Percentiles rank a stretch among this genome's conserved stretches.
Evolutionary conservation across 805 yeast genomes (phyloP).

Genomic region (Scheffersomyces coipomensis): DNA sequence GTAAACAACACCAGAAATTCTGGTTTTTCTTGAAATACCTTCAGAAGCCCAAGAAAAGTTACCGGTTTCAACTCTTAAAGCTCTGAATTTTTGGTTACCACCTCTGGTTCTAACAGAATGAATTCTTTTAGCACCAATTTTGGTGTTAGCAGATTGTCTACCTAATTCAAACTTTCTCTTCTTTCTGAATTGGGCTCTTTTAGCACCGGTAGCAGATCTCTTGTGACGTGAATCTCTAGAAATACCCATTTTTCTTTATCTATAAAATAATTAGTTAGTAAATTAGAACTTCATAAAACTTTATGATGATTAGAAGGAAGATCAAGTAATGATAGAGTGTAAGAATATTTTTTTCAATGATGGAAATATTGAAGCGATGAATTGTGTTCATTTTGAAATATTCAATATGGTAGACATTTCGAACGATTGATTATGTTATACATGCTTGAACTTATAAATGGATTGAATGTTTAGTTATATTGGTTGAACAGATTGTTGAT

Average conservation of each 20-base stretch:
- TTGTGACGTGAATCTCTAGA: slow-evolving; percentile 99
- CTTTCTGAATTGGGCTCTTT: slow-evolving; percentile 99
- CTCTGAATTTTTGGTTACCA: slow-evolving; percentile 99
- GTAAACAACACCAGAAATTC: slow-evolving; percentile 96
- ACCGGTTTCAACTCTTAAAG: slow-evolving; percentile 97
- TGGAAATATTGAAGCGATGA: no score
- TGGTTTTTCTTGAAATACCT: slow-evolving; percentile 98
- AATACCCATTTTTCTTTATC: slow-evolving; percentile 85
- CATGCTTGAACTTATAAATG: no score
- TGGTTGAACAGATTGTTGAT: no score
- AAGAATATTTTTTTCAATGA: no score
- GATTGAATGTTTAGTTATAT: no score
- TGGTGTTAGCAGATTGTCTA: slow-evolving; percentile 99
- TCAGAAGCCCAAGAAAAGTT: slow-evolving; percentile 99
- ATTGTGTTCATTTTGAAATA: no score
- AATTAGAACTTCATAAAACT: no score
- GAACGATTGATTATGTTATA: no score
- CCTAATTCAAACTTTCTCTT: slow-evolving; percentile 99
- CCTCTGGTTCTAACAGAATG: slow-evolving; percentile 99
- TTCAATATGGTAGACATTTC: no score
- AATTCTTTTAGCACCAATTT: slow-evolving; percentile 98
- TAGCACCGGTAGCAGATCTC: slow-evolving; percentile 99
- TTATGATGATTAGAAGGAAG: no score
- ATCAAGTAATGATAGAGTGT: no score
- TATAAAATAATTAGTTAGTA: slow-evolving; percentile 15